Base-by-base conservation (phyloP, 1,139 yeast species). In the Blastobotrys ciferrii region DNA sequence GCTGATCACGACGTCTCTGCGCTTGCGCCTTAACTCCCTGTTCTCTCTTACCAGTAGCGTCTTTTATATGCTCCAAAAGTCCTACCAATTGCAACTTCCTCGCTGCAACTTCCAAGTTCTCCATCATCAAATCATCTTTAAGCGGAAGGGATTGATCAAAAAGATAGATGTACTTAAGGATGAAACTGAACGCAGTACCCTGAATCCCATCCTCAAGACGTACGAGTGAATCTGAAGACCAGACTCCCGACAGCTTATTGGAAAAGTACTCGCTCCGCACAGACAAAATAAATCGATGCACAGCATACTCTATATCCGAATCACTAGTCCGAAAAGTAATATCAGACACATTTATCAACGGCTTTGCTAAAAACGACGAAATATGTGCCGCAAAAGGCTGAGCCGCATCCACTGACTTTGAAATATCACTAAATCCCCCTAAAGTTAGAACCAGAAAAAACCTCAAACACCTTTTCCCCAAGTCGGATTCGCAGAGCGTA, bases 351-450 rank as follows among this genome's bases (percentile, higher is more conserved):
- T 17, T 19, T 17, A 36, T 36, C 13, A 36, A 57, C 28, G 70
- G 65, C 11, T 60, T 67, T 20, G 48, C 32, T 23, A 77, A 58
- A 46, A 82, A 65, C 4, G 80, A 72, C 1, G 88, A 73, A 17
- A 85, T 67, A 63, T 84, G 88, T 2, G 82, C 75, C 0, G 88
- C 87, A 69, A 84, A 86, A 1, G 94, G 92, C 61, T 84, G 86
- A n/a, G 74, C 71, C 13, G 74, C 64, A 61, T 85, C 89, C 5
- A 82, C 82, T 0, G 82, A 80, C 58, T 83, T 85, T 3, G 87
- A 77, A 43, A 85, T 76, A 61, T 84, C 89, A 60, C 40, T 36
- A 36, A 19, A 19, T 7, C 12, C 12, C 15, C 15, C n/a, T n/a
- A n/a, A n/a, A n/a, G n/a, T n/a, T n/a, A n/a, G n/a, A n/a, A n/a